These are phyloP conservation scores for Debaryomyces udenii DNA, from an alignment of 1,139 yeast genomes.

Conservation along the genomic window DNA sequence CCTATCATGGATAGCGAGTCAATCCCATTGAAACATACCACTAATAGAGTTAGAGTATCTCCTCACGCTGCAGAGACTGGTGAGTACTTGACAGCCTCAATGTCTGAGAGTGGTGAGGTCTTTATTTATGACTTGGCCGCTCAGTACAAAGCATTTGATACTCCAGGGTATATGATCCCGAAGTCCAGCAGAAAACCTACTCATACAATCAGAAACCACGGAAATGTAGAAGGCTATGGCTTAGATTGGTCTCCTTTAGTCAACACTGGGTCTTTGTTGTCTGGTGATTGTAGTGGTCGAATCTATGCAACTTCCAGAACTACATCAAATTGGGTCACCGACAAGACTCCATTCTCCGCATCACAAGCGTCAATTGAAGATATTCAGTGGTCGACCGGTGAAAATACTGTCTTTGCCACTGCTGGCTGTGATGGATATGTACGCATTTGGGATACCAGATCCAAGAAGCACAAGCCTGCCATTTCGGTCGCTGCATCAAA, in stretches of 20 bases:
- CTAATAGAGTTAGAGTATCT: constrained; percentile 84
- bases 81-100: constrained; percentile 84
- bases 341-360: constrained; percentile 73
- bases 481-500: constrained; percentile 80
- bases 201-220: constrained; percentile 85
- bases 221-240: constrained; percentile 97
- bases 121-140: constrained; percentile 78
- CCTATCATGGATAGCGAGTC: constrained; percentile 87
- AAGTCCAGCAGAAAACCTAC: constrained; percentile 77
- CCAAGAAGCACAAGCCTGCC: constrained; percentile 90
- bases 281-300: constrained; percentile 90
- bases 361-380: constrained; percentile 87
- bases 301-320: constrained; percentile 78
- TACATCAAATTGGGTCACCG: constrained; percentile 83
- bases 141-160: constrained; percentile 81
- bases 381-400: constrained; percentile 94
- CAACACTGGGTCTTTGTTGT: constrained; percentile 75
- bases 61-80: constrained; percentile 78
- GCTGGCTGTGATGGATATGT: constrained; percentile 92
- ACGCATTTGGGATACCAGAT: constrained; percentile 96
- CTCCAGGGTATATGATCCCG: constrained; percentile 83
- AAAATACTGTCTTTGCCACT: constrained; percentile 89
- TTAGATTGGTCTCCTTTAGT: constrained; percentile 94
- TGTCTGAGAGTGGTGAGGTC: constrained; percentile 91
- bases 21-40: constrained; percentile 76